Conservation (phyloP, 768 basidiomycete genomes). For the Leccinum disarticulatum region DNA sequence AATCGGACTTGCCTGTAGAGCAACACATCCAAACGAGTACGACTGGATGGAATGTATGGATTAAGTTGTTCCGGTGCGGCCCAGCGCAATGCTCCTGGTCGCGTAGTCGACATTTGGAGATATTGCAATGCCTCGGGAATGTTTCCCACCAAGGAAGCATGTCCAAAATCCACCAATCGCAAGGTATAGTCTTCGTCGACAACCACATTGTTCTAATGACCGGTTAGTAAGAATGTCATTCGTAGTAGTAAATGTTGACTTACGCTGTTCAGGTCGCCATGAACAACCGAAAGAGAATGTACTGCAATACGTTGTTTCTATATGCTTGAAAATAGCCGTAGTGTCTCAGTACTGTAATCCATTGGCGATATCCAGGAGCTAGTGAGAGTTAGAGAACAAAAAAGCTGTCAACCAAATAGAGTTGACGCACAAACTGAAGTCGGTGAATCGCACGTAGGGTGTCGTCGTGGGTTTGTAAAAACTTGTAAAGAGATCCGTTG, state of each 20-base stretch:
- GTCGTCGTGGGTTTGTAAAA: not conserved
- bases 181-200: not conserved
- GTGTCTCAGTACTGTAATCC: not conserved
- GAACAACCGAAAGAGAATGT: not conserved
- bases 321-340: not conserved
- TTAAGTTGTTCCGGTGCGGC: not conserved
- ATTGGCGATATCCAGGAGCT: not conserved
- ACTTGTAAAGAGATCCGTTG: not conserved
- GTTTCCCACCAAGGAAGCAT: not conserved
- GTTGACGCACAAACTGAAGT: not conserved
- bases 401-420: not conserved
- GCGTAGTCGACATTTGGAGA: not conserved
- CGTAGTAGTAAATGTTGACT: not conserved
- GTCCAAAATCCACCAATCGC: not conserved
- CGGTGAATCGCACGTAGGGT: not conserved
- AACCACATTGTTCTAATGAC: not conserved
- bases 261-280: not conserved
- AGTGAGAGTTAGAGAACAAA: not conserved
- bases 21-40: not conserved
- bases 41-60: not conserved
- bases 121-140: not conserved
- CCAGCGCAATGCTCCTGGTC: not conserved
- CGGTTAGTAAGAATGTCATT: not conserved
- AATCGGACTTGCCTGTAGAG: not conserved
- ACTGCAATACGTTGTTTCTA: not conserved